These are phyloP conservation scores for Daedaleopsis sinensis DNA, from an alignment of 768 basidiomycete species.

Conservation along the genomic window DNA sequence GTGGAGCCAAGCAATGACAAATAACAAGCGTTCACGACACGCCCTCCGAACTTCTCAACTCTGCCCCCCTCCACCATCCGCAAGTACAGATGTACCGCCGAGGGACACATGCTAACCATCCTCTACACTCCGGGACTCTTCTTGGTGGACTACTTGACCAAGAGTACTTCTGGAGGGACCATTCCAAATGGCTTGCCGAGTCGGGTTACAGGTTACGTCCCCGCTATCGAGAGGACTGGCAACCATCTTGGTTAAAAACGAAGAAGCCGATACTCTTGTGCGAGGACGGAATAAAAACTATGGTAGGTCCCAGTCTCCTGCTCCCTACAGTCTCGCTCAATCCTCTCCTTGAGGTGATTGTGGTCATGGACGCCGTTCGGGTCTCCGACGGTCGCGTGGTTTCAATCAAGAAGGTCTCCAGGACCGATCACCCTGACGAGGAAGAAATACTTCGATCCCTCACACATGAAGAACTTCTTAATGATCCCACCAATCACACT, in stretches of 20 bases:
- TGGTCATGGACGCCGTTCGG: conserved; percentile 24
- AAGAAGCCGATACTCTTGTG: not conserved
- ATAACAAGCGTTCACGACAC: too few relatives aligned
- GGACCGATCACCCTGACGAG: conserved; percentile 20
- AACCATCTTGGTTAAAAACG: conserved; percentile 27
- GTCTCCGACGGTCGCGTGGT: conserved; percentile 21
- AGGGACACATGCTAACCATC: not conserved
- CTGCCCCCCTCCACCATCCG: too few relatives aligned
- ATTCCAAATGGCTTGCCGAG: conserved; percentile 14
- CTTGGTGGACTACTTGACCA: not conserved
- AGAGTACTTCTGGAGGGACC: conserved; percentile 17
- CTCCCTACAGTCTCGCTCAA: not conserved
- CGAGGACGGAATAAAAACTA: conserved; percentile 5
- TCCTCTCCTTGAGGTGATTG: not conserved
- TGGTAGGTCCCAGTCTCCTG: not conserved
- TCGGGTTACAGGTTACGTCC: conserved; percentile 27
- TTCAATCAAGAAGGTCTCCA: conserved; percentile 19
- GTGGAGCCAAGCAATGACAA: too few relatives aligned
- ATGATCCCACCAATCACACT: conserved; percentile 26
- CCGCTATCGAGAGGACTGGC: conserved; percentile 29
- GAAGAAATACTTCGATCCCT: conserved; percentile 10
- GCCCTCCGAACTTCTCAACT: too few relatives aligned
- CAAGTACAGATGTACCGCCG: not conserved
- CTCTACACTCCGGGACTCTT: not conserved
- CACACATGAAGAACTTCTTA: not conserved